Evolutionary conservation across 148 eudicot species (phyloP).

Genomic region (Diospyros lotus): DNA sequence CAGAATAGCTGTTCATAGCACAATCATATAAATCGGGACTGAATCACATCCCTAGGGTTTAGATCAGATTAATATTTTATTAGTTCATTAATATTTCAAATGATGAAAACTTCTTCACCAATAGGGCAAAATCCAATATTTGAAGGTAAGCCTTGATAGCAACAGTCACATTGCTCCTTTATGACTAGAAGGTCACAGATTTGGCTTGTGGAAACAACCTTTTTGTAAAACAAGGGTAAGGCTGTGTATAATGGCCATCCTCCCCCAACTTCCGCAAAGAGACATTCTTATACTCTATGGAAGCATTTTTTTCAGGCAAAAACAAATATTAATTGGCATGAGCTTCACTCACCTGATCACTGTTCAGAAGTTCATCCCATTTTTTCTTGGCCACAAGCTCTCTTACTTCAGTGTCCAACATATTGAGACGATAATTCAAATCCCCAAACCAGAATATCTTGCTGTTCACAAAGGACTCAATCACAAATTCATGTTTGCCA

Average conservation of each 20-base stretch:
- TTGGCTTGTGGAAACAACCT: too few relatives aligned
- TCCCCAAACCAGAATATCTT: constrained; percentile 99
- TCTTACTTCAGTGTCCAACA: constrained; percentile 69
- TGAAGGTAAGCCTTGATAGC: too few relatives aligned
- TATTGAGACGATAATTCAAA: constrained; percentile 84
- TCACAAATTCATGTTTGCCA: neutral
- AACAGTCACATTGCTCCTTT: too few relatives aligned
- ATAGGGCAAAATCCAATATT: too few relatives aligned
- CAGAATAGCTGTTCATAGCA: too few relatives aligned
- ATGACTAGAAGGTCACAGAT: too few relatives aligned
- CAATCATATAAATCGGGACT: neutral
- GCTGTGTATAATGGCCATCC: too few relatives aligned
- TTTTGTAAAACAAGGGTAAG: too few relatives aligned
- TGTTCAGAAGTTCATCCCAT: constrained; percentile 68
- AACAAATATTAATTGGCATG: neutral
- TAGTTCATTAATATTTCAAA: neutral
- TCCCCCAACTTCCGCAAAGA: too few relatives aligned
- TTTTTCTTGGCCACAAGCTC: constrained; percentile 59
- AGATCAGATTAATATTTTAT: neutral
- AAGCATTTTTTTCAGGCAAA: neutral
- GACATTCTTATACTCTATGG: too few relatives aligned
- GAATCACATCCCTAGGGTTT: neutral
- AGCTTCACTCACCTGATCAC: constrained; percentile 62
- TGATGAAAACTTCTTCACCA: neutral
- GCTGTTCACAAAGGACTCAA: constrained; percentile 37